Conservation (phyloP, 2,329 filamentous ascomycete genomes). For the Alternaria sp. region DNA sequence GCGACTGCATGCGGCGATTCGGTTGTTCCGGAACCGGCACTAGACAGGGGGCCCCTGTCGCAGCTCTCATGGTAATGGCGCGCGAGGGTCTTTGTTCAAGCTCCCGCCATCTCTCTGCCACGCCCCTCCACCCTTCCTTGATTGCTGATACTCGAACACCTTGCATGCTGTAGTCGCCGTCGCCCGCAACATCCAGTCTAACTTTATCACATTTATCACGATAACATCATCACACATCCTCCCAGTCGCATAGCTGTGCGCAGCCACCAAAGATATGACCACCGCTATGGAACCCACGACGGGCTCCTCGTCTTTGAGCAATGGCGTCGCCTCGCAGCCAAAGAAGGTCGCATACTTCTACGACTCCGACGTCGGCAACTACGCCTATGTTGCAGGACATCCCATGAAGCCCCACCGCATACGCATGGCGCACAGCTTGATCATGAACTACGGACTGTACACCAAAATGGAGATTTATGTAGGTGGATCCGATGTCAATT, state of each 20-base stretch:
- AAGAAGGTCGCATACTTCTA: constrained; percentile 98
- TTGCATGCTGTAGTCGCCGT: not conserved
- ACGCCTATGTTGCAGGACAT: constrained; percentile 84
- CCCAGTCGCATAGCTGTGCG: constrained; percentile 21
- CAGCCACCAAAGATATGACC: constrained; percentile 23
- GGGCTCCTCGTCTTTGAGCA: constrained; percentile 20
- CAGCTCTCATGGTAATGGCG: constrained; percentile 12
- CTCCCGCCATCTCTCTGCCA: constrained; percentile 14
- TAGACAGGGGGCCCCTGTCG: constrained; percentile 13
- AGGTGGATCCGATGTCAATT: constrained; percentile 32
- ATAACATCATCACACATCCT: not conserved
- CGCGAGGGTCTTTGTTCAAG: constrained; percentile 15
- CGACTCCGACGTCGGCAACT: constrained; percentile 97
- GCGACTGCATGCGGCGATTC: constrained; percentile 15
- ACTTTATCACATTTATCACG: not conserved
- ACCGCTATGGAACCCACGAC: constrained; percentile 9
- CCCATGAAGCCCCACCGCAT: constrained; percentile 73
- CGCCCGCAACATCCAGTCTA: not conserved
- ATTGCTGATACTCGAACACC: not conserved
- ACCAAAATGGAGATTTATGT: constrained; percentile 76
- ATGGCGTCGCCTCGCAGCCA: constrained; percentile 34
- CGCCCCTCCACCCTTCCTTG: constrained; percentile 5
- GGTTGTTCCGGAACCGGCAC: constrained; percentile 17
- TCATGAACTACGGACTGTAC: constrained; percentile 77
- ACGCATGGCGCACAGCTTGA: constrained; percentile 68